phyloP scores from a whole-genome alignment of 2,329 filamentous ascomycete genomes.

The Nigrospora osmanthi region DNA sequence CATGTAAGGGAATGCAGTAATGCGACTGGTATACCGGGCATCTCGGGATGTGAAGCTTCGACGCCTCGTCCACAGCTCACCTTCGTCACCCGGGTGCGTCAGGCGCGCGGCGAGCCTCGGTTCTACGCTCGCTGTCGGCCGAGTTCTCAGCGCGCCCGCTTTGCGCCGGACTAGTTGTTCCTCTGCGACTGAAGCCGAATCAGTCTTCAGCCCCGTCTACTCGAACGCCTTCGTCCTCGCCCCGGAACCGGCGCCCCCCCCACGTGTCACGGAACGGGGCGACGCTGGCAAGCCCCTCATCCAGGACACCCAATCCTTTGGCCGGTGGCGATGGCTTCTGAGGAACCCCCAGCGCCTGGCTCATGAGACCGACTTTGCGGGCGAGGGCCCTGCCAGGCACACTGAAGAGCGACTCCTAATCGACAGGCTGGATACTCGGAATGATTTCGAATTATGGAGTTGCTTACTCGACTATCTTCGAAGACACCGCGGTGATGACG shows the following conservation, averaged over 20 bases:
- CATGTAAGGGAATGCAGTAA: slow-evolving; percentile 21
- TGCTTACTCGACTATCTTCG: slow-evolving; percentile 20
- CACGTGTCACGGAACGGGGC: not conserved
- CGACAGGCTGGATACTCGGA: slow-evolving; percentile 15
- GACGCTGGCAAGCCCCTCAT: slow-evolving; percentile 7
- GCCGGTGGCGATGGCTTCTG: slow-evolving; percentile 16
- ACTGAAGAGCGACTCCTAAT: slow-evolving; percentile 14
- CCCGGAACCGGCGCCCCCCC: too few species aligned
- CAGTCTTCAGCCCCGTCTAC: not conserved
- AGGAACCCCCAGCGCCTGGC: slow-evolving; percentile 15
- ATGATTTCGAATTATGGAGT: slow-evolving; percentile 20
- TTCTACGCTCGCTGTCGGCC: too few species aligned
- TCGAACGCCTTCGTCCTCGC: too few species aligned
- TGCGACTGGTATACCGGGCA: slow-evolving; percentile 20
- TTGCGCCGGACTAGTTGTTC: too few species aligned
- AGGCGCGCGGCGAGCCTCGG: too few species aligned
- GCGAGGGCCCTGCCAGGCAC: slow-evolving; percentile 13
- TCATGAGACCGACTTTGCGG: slow-evolving; percentile 21
- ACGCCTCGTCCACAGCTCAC: slow-evolving; percentile 9
- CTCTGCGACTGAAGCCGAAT: not conserved
- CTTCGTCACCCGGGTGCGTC: too few species aligned
- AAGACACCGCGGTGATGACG: slow-evolving; percentile 18
- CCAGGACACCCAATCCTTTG: slow-evolving; percentile 12
- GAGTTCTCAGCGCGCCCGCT: too few species aligned
- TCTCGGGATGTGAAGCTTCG: slow-evolving; percentile 22